Evolutionary conservation across 495 filamentous ascomycete genomes (phyloP), one percentile per base, ranked within the genome.

Genomic region (Monascus purpureus): DNA sequence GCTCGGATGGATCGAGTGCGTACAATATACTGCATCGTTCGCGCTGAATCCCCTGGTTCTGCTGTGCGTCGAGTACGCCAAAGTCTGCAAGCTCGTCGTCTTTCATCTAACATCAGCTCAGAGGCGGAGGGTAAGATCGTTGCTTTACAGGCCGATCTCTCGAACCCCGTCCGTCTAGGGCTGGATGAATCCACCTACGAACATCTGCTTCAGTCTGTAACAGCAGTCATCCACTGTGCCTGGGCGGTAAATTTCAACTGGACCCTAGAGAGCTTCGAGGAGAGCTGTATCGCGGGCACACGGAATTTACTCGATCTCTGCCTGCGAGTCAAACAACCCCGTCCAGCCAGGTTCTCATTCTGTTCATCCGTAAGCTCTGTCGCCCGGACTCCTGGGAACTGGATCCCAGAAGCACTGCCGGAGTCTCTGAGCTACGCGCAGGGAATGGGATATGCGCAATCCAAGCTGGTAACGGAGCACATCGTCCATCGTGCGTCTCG

Each of bases 191-290:
- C 42, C 0, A 43, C 36, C 9, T 66, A 68, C 37, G 36, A 47
- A 1, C 31, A 45, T 0, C 42, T 80, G 1, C 50, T 45, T 2
- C 42, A 42, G 2, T 50, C 54, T 31, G 52, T 57, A 1, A 72
- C 68, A 3, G 39, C 56, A 0, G 52, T 77, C 16, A 65, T 78
- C 30, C 77, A 81, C 47, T 62, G 67, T n/a, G 77, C 75, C 22
- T 82, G 77, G 77, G 66, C 72, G 4, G 77, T 81, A 16, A 80
- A 81, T 47, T 82, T 81, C 61, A 76, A 70, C 37, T 55, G 72
- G 41, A 55, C 61, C 4, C 55, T 80, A 4, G 44, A 52, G n/a
- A 72, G 64, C 37, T 79, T 81, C 43, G 65, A 59, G 12, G 46
- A 47, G 14, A 62, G 70, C 23, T 71, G 70, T 40, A 64, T 81